Percentiles rank a stretch among this genome's conserved stretches.
Conservation (phyloP, 768 basidiomycete genomes). For the Agrocybe praecox region DNA sequence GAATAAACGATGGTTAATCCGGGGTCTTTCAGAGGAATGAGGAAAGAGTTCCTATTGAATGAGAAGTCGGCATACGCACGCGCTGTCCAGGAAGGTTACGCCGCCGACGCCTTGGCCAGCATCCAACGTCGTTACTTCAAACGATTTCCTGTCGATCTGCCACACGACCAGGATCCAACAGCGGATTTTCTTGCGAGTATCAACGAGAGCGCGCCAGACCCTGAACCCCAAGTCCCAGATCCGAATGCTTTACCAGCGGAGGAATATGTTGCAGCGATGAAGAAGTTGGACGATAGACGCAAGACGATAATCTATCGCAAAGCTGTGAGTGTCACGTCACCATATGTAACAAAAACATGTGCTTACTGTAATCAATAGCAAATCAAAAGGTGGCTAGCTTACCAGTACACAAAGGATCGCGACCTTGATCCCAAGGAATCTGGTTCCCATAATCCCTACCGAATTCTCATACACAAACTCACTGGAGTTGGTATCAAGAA, state of each 20-base stretch:
- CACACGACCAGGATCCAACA: constrained; percentile 9
- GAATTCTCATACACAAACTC: constrained; percentile 1
- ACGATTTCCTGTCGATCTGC: constrained; percentile 9
- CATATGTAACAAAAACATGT: too few relatives aligned
- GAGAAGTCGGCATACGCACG: constrained; percentile 2
- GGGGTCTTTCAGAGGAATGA: constrained; percentile 8
- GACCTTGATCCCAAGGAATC: constrained; percentile 1
- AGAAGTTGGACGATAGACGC: not conserved
- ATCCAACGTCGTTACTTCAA: constrained; percentile 15
- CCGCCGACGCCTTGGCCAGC: constrained; percentile 6
- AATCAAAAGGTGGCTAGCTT: constrained; percentile 17
- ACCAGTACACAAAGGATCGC: constrained; percentile 17
- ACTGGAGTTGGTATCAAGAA: too few relatives aligned
- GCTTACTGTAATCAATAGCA: constrained; percentile 1
- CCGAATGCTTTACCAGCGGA: not conserved
- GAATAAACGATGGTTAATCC: constrained; percentile 13
- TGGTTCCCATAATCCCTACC: constrained; percentile 3
- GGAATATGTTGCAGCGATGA: not conserved
- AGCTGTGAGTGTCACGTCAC: constrained; percentile 5
- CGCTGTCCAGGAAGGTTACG: constrained; percentile 4
- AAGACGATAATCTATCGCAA: not conserved
- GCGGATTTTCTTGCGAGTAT: not conserved
- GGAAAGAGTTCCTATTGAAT: constrained; percentile 8
- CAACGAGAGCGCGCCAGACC: constrained; percentile 8
- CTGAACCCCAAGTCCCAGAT: not conserved